phyloP scores from a whole-genome alignment of 2,329 filamentous ascomycete species.

The Fusarium siculi region DNA sequence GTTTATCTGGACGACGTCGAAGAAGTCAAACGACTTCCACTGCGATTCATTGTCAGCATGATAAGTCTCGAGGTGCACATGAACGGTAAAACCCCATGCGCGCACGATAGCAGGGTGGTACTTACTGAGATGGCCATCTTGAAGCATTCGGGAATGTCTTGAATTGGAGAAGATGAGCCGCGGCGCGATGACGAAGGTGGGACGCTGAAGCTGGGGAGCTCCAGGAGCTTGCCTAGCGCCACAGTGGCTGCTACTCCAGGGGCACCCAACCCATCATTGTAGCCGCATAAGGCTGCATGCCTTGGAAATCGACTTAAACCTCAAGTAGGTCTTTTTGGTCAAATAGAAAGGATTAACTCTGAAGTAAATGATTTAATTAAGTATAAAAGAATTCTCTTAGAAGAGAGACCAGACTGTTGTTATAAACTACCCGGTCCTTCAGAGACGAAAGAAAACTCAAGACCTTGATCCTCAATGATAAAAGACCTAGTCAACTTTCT shows the following conservation, averaged over 20 bases:
- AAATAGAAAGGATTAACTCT: too few relatives aligned
- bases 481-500: too few relatives aligned
- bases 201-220: conserved; percentile 42
- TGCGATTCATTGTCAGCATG: conserved; percentile 50
- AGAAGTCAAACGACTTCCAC: conserved; percentile 99
- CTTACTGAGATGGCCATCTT: conserved; percentile 51
- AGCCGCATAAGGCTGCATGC: too few relatives aligned
- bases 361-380: too few relatives aligned
- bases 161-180: conserved; percentile 34
- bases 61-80: neutral
- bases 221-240: conserved; percentile 38
- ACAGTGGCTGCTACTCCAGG: conserved; percentile 38
- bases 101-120: neutral
- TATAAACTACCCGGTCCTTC: too few relatives aligned
- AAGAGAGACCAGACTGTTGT: too few relatives aligned
- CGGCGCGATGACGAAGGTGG: conserved; percentile 48
- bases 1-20: conserved; percentile 89
- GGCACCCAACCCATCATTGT: neutral
- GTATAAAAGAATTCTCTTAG: too few relatives aligned
- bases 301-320: too few relatives aligned
- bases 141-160: conserved; percentile 42
- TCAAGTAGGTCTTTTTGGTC: too few relatives aligned
- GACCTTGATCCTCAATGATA: too few relatives aligned
- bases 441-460: too few relatives aligned
- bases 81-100: neutral